Evolutionary conservation across 352 stramenopile genomes (phyloP).

Genomic region (Lagenidium giganteum): DNA sequence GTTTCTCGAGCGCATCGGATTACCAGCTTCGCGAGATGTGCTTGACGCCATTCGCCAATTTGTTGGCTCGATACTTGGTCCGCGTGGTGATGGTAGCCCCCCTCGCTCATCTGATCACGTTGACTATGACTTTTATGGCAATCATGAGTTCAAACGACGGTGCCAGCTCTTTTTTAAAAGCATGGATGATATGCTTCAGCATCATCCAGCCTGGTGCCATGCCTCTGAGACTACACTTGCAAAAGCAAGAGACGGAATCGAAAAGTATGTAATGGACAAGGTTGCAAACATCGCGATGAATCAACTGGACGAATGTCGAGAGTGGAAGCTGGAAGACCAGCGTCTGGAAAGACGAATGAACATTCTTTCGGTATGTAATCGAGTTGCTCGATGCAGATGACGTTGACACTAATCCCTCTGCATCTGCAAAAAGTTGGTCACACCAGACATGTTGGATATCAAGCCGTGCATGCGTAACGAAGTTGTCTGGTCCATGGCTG

Average conservation of each 20-base stretch:
- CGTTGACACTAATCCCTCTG: neutral
- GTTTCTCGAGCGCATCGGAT: constrained; percentile 70
- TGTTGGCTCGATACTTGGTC: constrained; percentile 69
- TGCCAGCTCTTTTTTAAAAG: constrained; percentile 69
- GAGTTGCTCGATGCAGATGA: neutral
- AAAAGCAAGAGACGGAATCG: constrained; percentile 77
- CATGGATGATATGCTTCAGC: constrained; percentile 53
- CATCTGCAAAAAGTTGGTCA: constrained; percentile 48
- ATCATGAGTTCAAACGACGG: constrained; percentile 57
- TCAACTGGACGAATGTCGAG: constrained; percentile 49
- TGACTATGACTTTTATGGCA: constrained; percentile 79
- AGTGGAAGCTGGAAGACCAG: constrained; percentile 75
- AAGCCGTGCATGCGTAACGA: constrained; percentile 88
- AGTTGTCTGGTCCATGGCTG: constrained; percentile 84
- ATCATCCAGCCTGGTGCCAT: constrained; percentile 62
- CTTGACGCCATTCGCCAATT: constrained; percentile 72
- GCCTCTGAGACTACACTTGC: constrained; percentile 49
- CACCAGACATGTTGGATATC: constrained; percentile 87
- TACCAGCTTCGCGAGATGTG: constrained; percentile 68
- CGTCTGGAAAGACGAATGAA: constrained; percentile 73
- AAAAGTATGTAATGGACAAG: constrained; percentile 92
- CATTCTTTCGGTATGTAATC: constrained; percentile 52
- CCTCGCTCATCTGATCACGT: constrained; percentile 65
- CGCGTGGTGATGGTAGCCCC: constrained; percentile 63
- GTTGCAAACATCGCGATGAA: constrained; percentile 77